Evolutionary conservation across 1,139 yeast genomes (phyloP).

Genomic region (Pichia terricola): DNA sequence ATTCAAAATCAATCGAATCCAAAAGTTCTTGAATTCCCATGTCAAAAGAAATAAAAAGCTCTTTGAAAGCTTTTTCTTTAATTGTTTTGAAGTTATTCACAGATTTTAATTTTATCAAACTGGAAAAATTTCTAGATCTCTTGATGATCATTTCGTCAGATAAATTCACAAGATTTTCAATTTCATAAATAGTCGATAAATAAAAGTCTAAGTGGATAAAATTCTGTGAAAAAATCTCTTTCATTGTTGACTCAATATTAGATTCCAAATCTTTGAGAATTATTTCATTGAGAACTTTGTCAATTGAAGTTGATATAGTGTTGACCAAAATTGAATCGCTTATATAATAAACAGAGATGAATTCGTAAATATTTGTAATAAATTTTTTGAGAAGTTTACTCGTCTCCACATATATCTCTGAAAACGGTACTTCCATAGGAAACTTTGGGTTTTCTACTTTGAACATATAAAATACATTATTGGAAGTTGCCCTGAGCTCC

Average conservation of each 20-base stretch:
- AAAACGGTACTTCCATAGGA: constrained; percentile 80
- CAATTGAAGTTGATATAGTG: constrained; percentile 56
- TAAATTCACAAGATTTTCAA: constrained; percentile 31
- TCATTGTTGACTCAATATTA: constrained; percentile 62
- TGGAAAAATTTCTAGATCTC: constrained; percentile 18
- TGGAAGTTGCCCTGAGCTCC: constrained; percentile 36
- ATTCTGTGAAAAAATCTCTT: constrained; percentile 87
- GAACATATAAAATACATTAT: constrained; percentile 59
- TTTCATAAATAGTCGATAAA: constrained; percentile 46
- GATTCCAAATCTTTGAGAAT: constrained; percentile 59
- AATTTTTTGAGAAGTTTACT: constrained; percentile 67
- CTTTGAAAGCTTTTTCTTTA: constrained; percentile 45
- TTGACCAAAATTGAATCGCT: constrained; percentile 38
- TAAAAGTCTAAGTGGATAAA: constrained; percentile 83
- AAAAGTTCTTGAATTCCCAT: constrained; percentile 23
- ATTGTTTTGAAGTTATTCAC: constrained; percentile 47
- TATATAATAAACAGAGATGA: constrained; percentile 57
- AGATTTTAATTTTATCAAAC: constrained; percentile 35
- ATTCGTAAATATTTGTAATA: constrained; percentile 51
- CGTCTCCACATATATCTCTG: constrained; percentile 78
- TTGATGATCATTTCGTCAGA: constrained; percentile 22
- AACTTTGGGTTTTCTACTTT: constrained; percentile 38
- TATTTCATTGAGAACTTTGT: constrained; percentile 57
- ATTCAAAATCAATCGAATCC: constrained; percentile 80
- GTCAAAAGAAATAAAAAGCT: too few relatives aligned